Evolutionary conservation across 2,329 filamentous ascomycete species (phyloP).

Genomic region (Fusarium dlaminii): DNA sequence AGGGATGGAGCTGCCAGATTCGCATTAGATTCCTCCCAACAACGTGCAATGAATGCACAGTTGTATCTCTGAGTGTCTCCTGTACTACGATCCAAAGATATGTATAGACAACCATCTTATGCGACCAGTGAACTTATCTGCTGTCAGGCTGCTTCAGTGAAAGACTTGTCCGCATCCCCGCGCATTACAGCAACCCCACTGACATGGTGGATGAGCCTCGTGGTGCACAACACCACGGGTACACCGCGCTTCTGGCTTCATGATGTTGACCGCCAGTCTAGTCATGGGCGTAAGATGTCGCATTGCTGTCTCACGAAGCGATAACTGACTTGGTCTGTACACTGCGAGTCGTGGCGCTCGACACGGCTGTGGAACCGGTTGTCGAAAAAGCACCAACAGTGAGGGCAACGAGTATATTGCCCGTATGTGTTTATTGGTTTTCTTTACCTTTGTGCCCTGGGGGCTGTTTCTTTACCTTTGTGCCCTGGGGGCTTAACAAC

Average conservation of each 20-base stretch:
- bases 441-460: no score
- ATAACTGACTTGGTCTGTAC: neutral
- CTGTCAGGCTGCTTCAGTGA: neutral
- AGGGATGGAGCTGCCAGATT: neutral
- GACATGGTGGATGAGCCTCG: neutral
- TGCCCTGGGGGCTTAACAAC: no score
- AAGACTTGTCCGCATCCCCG: neutral
- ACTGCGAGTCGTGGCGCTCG: neutral
- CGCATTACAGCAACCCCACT: neutral
- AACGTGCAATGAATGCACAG: no score
- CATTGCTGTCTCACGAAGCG: neutral
- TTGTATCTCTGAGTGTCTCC: accelerated
- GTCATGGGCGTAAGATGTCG: neutral
- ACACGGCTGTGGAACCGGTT: neutral
- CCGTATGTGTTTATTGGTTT: no score
- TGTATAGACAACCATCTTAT: neutral
- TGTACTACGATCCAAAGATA: no score
- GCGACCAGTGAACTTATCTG: neutral
- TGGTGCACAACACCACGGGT: neutral
- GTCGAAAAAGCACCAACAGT: neutral
- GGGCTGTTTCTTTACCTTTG: no score
- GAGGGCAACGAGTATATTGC: no score
- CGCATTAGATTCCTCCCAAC: neutral
- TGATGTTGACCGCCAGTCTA: neutral
- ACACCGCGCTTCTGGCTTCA: neutral